A percentile compares a stretch with the other conserved stretches of the same genome.
Evolutionary conservation across 2,329 filamentous ascomycete genomes (phyloP).

Genomic region (Botrytis porri): DNA sequence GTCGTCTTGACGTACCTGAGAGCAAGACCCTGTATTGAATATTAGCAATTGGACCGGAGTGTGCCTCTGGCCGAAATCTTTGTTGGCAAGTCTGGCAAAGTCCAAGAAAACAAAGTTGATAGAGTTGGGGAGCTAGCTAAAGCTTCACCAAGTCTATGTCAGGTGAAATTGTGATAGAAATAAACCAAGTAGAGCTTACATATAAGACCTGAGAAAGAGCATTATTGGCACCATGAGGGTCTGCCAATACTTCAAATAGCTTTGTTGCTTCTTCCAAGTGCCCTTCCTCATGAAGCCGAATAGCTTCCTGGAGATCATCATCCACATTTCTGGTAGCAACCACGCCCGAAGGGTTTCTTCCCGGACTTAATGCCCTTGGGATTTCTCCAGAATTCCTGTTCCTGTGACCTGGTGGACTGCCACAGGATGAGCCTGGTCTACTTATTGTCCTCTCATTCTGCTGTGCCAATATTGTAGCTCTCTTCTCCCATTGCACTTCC

Average conservation of each 20-base stretch:
- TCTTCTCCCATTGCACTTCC: constrained; percentile 85
- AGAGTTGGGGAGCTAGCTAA: constrained; percentile 3
- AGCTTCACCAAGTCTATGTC: background rate
- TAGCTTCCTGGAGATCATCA: constrained; percentile 89
- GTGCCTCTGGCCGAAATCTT: constrained; percentile 5
- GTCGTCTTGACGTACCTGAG: constrained; percentile 59
- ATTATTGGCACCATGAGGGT: constrained; percentile 83
- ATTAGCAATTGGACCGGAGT: constrained; percentile 15
- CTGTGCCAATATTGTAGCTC: constrained; percentile 82
- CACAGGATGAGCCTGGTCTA: constrained; percentile 43
- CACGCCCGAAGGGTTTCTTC: constrained; percentile 26
- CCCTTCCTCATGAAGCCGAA: constrained; percentile 83
- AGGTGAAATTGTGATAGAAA: background rate
- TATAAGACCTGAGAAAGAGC: constrained; percentile 94
- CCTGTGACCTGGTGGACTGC: constrained; percentile 23
- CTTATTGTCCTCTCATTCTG: constrained; percentile 47
- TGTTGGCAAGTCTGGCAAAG: constrained; percentile 8
- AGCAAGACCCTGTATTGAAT: constrained; percentile 61
- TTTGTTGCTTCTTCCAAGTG: constrained; percentile 75
- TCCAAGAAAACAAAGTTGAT: background rate
- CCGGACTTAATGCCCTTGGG: background rate
- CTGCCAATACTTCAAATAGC: constrained; percentile 80
- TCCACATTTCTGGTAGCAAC: constrained; percentile 55
- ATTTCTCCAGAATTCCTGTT: constrained; percentile 24
- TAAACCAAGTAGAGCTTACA: constrained; percentile 20